Conservation (phyloP, 306 rosid genomes). For the Hylodesmum podocarpum region DNA sequence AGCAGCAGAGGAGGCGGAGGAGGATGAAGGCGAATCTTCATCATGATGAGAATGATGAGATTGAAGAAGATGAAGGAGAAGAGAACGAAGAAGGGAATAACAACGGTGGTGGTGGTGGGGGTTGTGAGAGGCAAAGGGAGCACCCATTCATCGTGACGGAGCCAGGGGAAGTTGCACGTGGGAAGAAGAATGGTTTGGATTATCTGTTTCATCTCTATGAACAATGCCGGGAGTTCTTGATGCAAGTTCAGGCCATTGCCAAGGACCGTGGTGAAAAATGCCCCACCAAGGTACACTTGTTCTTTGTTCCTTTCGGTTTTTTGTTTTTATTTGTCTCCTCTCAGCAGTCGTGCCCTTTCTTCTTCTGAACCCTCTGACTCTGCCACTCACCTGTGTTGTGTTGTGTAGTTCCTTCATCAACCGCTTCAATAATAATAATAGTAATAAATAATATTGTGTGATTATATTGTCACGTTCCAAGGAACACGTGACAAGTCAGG, state of each 20-base stretch:
- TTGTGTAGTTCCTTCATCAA: conserved; percentile 23
- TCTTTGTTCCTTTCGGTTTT: neutral
- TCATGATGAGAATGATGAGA: conserved; percentile 33
- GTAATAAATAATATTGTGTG: neutral
- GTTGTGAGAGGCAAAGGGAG: conserved; percentile 76
- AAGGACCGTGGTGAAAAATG: conserved; percentile 96
- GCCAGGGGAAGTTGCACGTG: conserved; percentile 99
- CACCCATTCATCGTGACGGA: conserved; percentile 97
- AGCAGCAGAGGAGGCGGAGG: conserved; percentile 44
- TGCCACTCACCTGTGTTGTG: neutral
- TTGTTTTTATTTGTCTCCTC: neutral
- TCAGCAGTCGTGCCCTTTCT: neutral
- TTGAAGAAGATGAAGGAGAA: conserved; percentile 39
- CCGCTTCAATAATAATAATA: neutral
- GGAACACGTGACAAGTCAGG: conserved; percentile 51
- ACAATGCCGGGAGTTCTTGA: conserved; percentile 86
- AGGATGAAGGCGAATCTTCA: conserved; percentile 24
- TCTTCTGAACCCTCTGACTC: neutral
- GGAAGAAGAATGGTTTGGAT: conserved; percentile 95
- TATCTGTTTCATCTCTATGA: conserved; percentile 91
- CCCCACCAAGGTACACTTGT: conserved; percentile 78
- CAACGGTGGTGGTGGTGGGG: conserved; percentile 12
- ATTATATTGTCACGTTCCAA: conserved; percentile 14
- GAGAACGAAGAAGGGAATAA: conserved; percentile 26
- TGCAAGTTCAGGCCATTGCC: conserved; percentile 84